Evolutionary conservation across 2,329 filamentous ascomycete species (phyloP).

Genomic region (Penicillium fuscoglaucum): DNA sequence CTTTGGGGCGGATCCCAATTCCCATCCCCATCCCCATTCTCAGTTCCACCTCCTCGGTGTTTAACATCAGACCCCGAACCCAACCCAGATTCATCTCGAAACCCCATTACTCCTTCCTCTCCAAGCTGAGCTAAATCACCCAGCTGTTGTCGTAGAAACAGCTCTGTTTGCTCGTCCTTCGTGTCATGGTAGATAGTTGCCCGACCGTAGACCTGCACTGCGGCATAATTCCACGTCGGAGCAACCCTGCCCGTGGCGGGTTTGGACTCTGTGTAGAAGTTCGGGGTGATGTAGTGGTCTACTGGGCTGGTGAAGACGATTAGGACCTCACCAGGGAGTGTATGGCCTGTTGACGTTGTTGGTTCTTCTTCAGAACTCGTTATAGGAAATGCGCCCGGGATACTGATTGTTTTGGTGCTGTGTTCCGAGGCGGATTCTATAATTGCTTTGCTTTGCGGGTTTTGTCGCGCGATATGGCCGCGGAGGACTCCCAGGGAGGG

Average conservation of each 20-base stretch:
- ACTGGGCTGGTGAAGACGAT: slow-evolving; percentile 23
- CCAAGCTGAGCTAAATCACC: slow-evolving; percentile 17
- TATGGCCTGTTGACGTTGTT: neutral
- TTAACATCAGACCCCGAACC: neutral
- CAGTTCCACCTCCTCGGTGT: neutral
- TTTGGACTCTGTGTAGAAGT: slow-evolving; percentile 68
- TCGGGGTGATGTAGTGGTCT: slow-evolving; percentile 45
- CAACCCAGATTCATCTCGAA: neutral
- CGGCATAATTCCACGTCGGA: slow-evolving; percentile 70
- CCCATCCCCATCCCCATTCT: neutral
- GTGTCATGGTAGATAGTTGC: slow-evolving; percentile 15
- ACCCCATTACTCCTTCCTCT: slow-evolving; percentile 20
- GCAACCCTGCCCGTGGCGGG: slow-evolving; percentile 65
- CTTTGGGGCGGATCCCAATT: neutral
- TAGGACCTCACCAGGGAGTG: slow-evolving; percentile 16
- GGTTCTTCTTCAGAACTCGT: neutral
- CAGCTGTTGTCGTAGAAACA: slow-evolving; percentile 16
- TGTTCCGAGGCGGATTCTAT: slow-evolving; percentile 10
- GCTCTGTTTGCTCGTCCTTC: neutral
- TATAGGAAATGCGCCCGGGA: neutral
- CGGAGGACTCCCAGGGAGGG: slow-evolving; percentile 10
- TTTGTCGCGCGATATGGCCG: slow-evolving; percentile 24
- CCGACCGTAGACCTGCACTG: slow-evolving; percentile 43
- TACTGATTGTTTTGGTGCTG: neutral
- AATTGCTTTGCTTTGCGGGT: slow-evolving; percentile 23